Percentiles rank a stretch among this genome's conserved stretches.
phyloP scores from a whole-genome alignment of 164 flowering plant genomes.

The Umbilicus rupestris region DNA sequence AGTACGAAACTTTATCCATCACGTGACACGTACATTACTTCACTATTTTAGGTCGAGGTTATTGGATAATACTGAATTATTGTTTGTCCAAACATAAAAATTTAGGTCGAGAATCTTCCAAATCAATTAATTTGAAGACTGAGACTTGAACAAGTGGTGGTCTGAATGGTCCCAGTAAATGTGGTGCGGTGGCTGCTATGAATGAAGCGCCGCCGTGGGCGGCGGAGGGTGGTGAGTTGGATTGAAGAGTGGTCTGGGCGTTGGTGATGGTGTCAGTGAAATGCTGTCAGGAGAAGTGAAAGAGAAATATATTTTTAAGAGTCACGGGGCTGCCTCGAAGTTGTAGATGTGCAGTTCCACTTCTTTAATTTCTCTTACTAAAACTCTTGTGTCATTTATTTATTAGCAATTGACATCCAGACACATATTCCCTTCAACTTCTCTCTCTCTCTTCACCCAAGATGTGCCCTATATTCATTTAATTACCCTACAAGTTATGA shows the following conservation, averaged over 20 bases:
- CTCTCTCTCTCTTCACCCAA: constrained; percentile 29
- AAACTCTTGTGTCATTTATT: background rate
- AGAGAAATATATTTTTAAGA: constrained; percentile 1
- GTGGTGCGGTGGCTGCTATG: background rate
- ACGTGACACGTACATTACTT: background rate
- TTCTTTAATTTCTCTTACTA: background rate
- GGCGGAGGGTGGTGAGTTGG: background rate
- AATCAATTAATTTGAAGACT: too few relatives aligned
- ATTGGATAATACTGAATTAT: background rate
- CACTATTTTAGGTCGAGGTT: background rate
- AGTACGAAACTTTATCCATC: background rate
- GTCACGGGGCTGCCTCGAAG: constrained; percentile 9
- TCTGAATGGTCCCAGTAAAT: too few relatives aligned
- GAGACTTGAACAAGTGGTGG: background rate
- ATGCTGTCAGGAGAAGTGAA: constrained; percentile 4
- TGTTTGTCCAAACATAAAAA: background rate
- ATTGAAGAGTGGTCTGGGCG: background rate
- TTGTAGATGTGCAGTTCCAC: constrained; percentile 3
- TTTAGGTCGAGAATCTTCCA: background rate
- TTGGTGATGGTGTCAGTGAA: constrained; percentile 1
- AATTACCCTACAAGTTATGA: background rate
- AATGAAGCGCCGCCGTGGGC: background rate
- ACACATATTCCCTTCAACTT: constrained; percentile 74
- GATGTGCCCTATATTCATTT: background rate
- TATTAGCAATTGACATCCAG: constrained; percentile 42